Evolutionary conservation across 495 filamentous ascomycete genomes (phyloP), one percentile per base, ranked within the genome.

Genomic region (Clohesyomyces aquaticus): DNA sequence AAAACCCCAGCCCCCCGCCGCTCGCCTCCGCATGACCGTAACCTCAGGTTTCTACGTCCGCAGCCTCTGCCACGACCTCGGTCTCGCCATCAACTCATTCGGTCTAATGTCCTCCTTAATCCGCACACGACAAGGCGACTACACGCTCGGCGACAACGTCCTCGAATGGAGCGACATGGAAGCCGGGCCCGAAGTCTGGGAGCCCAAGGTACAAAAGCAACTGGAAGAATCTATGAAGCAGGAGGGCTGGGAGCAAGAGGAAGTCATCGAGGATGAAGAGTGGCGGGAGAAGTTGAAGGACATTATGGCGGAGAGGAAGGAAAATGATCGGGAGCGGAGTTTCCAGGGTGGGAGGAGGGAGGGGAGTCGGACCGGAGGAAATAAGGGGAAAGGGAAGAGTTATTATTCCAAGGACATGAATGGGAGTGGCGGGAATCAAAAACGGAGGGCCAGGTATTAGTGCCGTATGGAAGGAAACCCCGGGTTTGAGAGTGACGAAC

Each of bases 11-110:
- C 29, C 70, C 88, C 84, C 91, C 1, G 93, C 92, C 8, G 87
- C 85, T 42, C 89, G 83, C 72, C 83, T 99, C 51, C 84, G 86
- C 57, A 91, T 99, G 89, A 96, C 89, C 0, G 94, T 96, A 42
- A 88, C 91, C 3, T 96, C 91, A 3, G 94, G 94, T 43, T 99
- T 98, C 80, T 99, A 99, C 76, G 94, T 99, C 42, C 90, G 94
- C 56, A 93, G 88, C 32, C 81, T 99, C 45, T 90, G 90, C 56
- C 91, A 98, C 69, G 95, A 99, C 69, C 81, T 99, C 27, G 94
- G 94, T 18, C 82, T 86, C 67, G 90, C 91, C 45, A 77, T 96
- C 11, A 86, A 87, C 23, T 95, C 89, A 32, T 85, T 88, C 29
- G 94, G 82, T 25, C 78, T 93, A 69, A 98, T 99, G 94, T 87